Conservation (phyloP, 352 stramenopile species). For the Phytophthora lateralis region DNA sequence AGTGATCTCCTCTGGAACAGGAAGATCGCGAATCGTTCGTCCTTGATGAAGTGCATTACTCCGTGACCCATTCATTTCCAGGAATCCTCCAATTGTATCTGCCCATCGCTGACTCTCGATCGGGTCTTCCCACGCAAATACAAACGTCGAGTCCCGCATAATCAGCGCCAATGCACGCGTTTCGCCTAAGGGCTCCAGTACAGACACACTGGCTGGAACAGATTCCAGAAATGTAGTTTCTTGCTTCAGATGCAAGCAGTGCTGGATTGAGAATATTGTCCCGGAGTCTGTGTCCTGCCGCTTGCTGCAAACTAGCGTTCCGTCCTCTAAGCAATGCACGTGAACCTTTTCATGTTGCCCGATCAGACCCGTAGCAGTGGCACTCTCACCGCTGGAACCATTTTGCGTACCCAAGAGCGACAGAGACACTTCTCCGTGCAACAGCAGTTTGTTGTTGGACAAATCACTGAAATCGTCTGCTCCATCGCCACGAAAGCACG, state of each 20-base stretch:
- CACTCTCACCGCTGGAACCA: constrained; percentile 1
- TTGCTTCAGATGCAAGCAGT: constrained; percentile 40
- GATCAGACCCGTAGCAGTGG: not conserved
- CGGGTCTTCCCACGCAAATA: constrained; percentile 30
- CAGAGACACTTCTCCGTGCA: constrained; percentile 39
- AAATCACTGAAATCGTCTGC: constrained; percentile 32
- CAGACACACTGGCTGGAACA: constrained; percentile 33
- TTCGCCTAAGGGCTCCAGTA: constrained; percentile 15
- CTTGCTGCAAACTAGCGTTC: constrained; percentile 39
- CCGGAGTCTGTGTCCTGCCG: constrained; percentile 6
- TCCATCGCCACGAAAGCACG: constrained; percentile 27
- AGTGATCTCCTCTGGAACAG: constrained; percentile 32
- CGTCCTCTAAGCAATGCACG: constrained; percentile 45
- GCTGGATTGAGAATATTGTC: constrained; percentile 24
- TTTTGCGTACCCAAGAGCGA: constrained; percentile 3
- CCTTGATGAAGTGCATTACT: constrained; percentile 27
- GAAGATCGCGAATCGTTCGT: constrained; percentile 29
- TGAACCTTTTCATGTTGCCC: constrained; percentile 18
- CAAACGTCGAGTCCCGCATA: constrained; percentile 21
- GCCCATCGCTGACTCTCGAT: constrained; percentile 33
- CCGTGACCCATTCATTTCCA: constrained; percentile 44
- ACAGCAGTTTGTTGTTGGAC: constrained; percentile 36
- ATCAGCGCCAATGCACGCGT: constrained; percentile 32
- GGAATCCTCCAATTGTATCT: constrained; percentile 35
- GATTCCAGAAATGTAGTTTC: constrained; percentile 48